A percentile compares a stretch with the other conserved stretches of the same genome.
Evolutionary conservation across 1,139 yeast species (phyloP).

Genomic region (Trichomonascaceae sp.): DNA sequence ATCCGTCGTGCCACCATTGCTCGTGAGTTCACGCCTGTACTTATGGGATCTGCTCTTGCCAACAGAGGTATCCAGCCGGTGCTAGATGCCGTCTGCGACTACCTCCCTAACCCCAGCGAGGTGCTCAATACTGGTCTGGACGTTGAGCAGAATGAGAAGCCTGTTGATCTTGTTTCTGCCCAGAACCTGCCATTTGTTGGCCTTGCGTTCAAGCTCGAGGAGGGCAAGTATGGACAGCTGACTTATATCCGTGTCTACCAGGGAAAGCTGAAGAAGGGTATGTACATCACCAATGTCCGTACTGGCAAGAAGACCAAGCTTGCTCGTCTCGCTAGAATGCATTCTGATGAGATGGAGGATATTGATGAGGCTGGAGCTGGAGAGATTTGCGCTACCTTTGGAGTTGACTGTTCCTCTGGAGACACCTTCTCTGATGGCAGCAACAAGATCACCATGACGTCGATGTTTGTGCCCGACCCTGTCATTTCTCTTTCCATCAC

Average conservation of each 20-base stretch:
- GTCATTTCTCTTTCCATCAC: slow-evolving; percentile 85
- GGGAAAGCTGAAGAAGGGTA: slow-evolving; percentile 86
- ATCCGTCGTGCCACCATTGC: slow-evolving; percentile 96
- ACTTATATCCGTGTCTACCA: slow-evolving; percentile 95
- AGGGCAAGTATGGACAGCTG: slow-evolving; percentile 94
- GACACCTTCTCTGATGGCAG: slow-evolving; percentile 84
- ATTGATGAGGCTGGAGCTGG: slow-evolving; percentile 94
- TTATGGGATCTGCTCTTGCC: slow-evolving; percentile 97
- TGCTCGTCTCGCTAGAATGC: slow-evolving; percentile 96
- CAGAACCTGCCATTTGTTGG: slow-evolving; percentile 79
- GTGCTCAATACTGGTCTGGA: slow-evolving; percentile 84
- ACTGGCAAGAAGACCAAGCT: slow-evolving; percentile 90
- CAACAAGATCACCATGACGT: slow-evolving; percentile 69
- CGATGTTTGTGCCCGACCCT: slow-evolving; percentile 98
- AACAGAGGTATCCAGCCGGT: slow-evolving; percentile 93
- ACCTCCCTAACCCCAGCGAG: slow-evolving; percentile 89
- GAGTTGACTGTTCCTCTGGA: slow-evolving; percentile 99
- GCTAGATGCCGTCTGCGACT: slow-evolving; percentile 90
- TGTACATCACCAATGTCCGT: slow-evolving; percentile 77
- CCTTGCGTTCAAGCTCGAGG: slow-evolving; percentile 94
- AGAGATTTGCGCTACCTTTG: slow-evolving; percentile 98
- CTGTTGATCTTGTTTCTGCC: slow-evolving; percentile 66
- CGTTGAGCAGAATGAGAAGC: slow-evolving; percentile 51
- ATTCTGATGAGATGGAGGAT: slow-evolving; percentile 97
- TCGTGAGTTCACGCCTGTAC: slow-evolving; percentile 91